Base-by-base conservation (phyloP, 228 moss, liverwort and hornwort species). In the Sphagnum fallax region DNA sequence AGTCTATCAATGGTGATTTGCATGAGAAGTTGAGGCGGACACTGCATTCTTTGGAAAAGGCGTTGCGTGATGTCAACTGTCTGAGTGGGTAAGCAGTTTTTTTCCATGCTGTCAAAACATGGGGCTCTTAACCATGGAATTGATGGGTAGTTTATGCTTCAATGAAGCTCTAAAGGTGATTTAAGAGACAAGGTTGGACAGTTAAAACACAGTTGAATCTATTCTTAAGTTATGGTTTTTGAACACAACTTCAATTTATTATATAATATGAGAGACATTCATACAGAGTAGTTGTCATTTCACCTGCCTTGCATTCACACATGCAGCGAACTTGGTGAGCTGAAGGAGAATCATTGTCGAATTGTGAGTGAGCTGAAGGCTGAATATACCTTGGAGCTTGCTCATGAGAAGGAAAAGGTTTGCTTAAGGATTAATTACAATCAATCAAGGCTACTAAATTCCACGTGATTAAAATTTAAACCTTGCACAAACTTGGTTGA, bases 351-450 rank as follows among this genome's bases (percentile, higher is more conserved):
- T 70, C 91, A 90, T 75, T 80, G 75, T 77, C 78, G 87, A 80
- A 90, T 84, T 52, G 81, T 90, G 79, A 89, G 87, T 82, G 93
- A 98, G 73, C 81, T 93, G 79, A 93, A 98, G 85, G 87, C 90
- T 72, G 91, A 91, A 72, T 98, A 80, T 69, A 88, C 90, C 48
- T 71, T 91, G 78, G 93, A 98, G 85, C 82, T 93, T 80, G 90
- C 97, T 77, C 97, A 84, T 80, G 97, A 90, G 74, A 98, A 93
- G 77, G 90, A 98, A 82, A 98, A 98, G 93, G 97, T 98, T 78
- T 70, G 92, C 72, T 65, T 12, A 55, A 12, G 1, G 2, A 55
- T 12, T 55, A 55, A 55, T 12, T 1, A 8, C 55, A 32, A 32
- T 32, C 2, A 32, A 32, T 32, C 32, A 32, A 32, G 32, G 32